Conservation (phyloP, 73 alveolate genomes). For the Stentor coeruleus region DNA sequence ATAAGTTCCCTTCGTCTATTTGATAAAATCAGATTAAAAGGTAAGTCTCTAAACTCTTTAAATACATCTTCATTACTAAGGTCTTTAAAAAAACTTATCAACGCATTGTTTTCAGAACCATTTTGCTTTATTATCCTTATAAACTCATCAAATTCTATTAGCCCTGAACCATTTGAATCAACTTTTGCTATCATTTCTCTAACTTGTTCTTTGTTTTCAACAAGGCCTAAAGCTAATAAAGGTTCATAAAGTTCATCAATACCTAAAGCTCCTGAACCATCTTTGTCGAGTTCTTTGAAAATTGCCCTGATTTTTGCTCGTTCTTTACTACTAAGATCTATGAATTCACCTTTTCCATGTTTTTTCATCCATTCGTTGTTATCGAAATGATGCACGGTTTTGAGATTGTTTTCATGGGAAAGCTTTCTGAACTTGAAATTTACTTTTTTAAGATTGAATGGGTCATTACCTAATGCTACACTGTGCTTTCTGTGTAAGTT, state of each 20-base stretch:
- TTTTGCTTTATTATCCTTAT: constrained; percentile 14
- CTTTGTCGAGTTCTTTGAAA: constrained; percentile 19
- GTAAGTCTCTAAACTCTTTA: not conserved
- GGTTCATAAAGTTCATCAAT: constrained; percentile 28
- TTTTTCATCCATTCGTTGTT: constrained; percentile 7
- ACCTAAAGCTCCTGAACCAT: constrained; percentile 28
- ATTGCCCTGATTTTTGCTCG: constrained; percentile 9
- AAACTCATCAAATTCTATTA: constrained; percentile 28
- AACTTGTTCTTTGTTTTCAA: constrained; percentile 26
- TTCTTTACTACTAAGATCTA: constrained; percentile 1
- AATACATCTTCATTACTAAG: not conserved
- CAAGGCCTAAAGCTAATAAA: constrained; percentile 23
- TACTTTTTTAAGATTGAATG: not conserved
- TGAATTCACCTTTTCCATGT: constrained; percentile 17
- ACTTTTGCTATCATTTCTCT: not conserved
- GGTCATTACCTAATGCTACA: not conserved
- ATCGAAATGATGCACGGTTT: not conserved
- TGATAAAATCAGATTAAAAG: constrained; percentile 14
- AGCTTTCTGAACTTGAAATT: not conserved
- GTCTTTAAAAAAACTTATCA: constrained; percentile 17
- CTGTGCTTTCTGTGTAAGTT: not conserved
- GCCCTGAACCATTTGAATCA: constrained; percentile 22
- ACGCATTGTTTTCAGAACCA: not conserved
- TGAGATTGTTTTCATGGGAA: not conserved
- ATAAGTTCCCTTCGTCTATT: constrained; percentile 16